Percentiles rank a stretch among this genome's conserved stretches.
phyloP scores from a whole-genome alignment of 345 rosid genomes.

The Kernera saxatilis region DNA sequence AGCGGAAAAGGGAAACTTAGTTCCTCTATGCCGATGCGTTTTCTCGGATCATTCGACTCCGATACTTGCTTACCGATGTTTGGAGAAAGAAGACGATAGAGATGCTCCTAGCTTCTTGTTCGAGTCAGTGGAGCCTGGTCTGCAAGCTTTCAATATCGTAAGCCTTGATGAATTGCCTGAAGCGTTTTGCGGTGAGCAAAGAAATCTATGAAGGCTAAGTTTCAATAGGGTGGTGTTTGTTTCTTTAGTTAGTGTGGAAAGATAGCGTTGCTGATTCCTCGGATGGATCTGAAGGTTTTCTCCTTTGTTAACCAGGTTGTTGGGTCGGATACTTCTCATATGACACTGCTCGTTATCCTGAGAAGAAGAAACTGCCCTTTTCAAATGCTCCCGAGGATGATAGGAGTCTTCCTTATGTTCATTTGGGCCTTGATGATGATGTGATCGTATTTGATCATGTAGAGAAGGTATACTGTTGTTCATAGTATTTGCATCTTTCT shows the following conservation, averaged over 20 bases:
- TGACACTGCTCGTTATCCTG: slow-evolving; percentile 83
- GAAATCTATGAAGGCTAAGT: neutral
- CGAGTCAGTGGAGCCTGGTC: slow-evolving; percentile 87
- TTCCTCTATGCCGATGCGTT: slow-evolving; percentile 65
- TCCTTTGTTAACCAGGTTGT: slow-evolving; percentile 50
- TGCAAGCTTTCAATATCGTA: slow-evolving; percentile 56
- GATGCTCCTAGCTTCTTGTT: slow-evolving; percentile 95
- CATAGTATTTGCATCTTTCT: neutral
- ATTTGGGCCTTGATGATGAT: slow-evolving; percentile 88
- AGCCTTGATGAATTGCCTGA: slow-evolving; percentile 69
- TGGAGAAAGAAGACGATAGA: slow-evolving; percentile 90
- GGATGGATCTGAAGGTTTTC: neutral
- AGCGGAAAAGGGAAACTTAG: slow-evolving; percentile 64
- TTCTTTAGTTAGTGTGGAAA: no score
- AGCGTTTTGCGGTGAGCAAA: slow-evolving; percentile 68
- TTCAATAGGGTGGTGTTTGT: no score
- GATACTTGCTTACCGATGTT: slow-evolving; percentile 78
- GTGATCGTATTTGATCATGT: slow-evolving; percentile 88
- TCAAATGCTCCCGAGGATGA: slow-evolving; percentile 71
- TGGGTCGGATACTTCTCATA: slow-evolving; percentile 98
- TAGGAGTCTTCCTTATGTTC: slow-evolving; percentile 87
- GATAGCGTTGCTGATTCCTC: no score
- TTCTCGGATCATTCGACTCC: slow-evolving; percentile 95
- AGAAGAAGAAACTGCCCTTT: slow-evolving; percentile 86
- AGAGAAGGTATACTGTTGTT: slow-evolving; percentile 54